Base-by-base conservation (phyloP, 208 protist species). In the Leishmania lainsoni region DNA sequence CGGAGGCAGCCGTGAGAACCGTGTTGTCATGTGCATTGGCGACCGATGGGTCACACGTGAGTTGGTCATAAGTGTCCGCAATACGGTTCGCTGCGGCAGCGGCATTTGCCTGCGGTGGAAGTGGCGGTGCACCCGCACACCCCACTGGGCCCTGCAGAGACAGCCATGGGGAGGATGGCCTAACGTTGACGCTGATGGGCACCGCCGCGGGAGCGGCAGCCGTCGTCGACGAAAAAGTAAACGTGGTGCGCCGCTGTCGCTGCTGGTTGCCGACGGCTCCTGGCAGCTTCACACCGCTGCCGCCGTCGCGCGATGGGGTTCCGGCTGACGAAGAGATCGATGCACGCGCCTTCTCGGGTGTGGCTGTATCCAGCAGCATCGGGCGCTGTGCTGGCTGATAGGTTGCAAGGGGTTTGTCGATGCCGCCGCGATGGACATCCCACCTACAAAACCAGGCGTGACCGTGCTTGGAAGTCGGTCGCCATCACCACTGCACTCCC, bases 291-390 rank as follows among this genome's bases (percentile, higher is more conserved):
- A 39, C 54, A 22, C 42, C 66, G 17, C 56, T 69, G n/a, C 39
- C 48, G 42, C 59, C 29, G 17, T 49, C 76, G 61, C 61, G 82
- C 51, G 80, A 78, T 16, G 82, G 78, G 65, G 70, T 85, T 9
- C 75, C 74, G 22, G 66, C 45, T 35, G 79, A 52, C 20, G 66
- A 79, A 1, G 51, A 20, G 10, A 72, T 69, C 66, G 81, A 56
- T 48, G 81, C 58, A 17, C 71, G 65, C 70, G 84, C 85, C 79
- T 86, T 91, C n/a, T 90, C 86, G 6, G 87, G 91, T 9, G 86
- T 83, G 58, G 69, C 74, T 16, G 83, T 76, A 66, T 88, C 85
- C 12, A 78, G 71, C 68, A 84, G 48, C 16, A 83, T 66, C 4
- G 84, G 58, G 35, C 48, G 81, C 75, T 81, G 81, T 35, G 77